Conservation (phyloP, 768 basidiomycete species). For the Podaxis pistillaris region DNA sequence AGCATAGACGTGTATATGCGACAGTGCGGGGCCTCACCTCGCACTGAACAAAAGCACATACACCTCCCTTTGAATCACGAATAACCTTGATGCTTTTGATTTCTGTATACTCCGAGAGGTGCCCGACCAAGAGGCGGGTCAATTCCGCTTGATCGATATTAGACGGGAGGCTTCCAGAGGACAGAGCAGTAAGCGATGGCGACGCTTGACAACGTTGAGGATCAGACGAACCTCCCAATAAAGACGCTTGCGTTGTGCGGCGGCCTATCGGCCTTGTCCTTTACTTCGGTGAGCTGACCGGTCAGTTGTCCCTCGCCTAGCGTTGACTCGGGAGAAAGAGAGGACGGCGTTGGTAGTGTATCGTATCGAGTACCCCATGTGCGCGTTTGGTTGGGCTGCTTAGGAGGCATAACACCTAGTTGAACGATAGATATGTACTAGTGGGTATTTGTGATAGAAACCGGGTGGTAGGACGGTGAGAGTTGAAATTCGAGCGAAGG, state of each 20-base stretch:
- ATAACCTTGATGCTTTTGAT: conserved; percentile 71
- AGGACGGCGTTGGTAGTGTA: conserved; percentile 52
- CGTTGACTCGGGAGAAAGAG: conserved; percentile 35
- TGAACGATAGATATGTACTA: conserved; percentile 19
- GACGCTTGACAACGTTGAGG: conserved; percentile 1
- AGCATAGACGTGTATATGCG: not conserved
- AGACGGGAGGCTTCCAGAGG: conserved; percentile 56
- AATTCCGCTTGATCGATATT: conserved; percentile 67
- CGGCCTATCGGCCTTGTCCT: conserved; percentile 45
- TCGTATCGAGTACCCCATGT: conserved; percentile 77
- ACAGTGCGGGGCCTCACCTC: conserved; percentile 44
- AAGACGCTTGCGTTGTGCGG: conserved; percentile 81
- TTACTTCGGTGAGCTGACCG: conserved; percentile 17
- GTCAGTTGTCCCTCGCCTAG: conserved; percentile 18
- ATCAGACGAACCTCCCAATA: conserved; percentile 65
- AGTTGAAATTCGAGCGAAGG: conserved; percentile 3
- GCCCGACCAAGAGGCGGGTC: conserved; percentile 55
- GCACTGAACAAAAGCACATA: conserved; percentile 87
- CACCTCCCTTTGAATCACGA: conserved; percentile 71
- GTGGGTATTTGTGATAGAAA: conserved; percentile 19
- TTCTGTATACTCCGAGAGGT: conserved; percentile 64
- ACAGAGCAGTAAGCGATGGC: conserved; percentile 6
- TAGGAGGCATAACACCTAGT: conserved; percentile 42
- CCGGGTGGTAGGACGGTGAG: conserved; percentile 16
- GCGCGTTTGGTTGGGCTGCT: conserved; percentile 37